Percentiles rank a stretch among this genome's conserved stretches.
phyloP scores from a whole-genome alignment of 1,139 yeast species.

The Citeromyces hawaiiensis region DNA sequence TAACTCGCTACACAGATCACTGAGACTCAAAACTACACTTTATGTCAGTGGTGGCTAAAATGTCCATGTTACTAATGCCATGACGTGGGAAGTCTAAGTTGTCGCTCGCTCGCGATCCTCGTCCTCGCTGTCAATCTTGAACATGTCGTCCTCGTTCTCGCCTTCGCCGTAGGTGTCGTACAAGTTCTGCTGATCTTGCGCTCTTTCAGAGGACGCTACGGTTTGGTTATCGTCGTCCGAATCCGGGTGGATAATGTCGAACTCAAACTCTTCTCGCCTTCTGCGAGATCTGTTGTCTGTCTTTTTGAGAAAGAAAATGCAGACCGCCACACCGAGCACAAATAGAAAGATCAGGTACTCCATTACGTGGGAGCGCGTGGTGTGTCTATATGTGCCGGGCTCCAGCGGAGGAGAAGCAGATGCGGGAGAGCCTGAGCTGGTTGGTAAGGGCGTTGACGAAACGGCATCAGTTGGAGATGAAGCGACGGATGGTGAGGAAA shows the following conservation, averaged over 20 bases:
- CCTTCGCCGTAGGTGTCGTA: neutral
- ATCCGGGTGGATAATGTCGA: slow-evolving; percentile 64
- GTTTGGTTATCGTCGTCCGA: slow-evolving; percentile 24
- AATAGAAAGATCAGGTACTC: slow-evolving; percentile 49
- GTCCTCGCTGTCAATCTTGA: neutral
- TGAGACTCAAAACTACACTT: no score
- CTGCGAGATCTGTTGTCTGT: slow-evolving; percentile 22
- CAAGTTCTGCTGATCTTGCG: neutral
- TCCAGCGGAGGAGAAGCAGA: slow-evolving; percentile 10
- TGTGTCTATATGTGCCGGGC: slow-evolving; percentile 20
- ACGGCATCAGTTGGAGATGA: slow-evolving; percentile 2
- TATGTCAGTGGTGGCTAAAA: no score
- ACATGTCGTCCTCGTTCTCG: neutral
- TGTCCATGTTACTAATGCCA: no score
- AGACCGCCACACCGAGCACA: slow-evolving; percentile 41
- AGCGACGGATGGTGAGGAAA: neutral
- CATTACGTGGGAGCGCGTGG: slow-evolving; percentile 27
- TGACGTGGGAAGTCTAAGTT: no score
- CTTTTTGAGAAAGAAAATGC: slow-evolving; percentile 31
- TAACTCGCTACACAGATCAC: no score
- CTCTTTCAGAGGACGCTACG: neutral
- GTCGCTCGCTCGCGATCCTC: neutral
- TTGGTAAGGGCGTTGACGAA: no score
- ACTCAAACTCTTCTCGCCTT: slow-evolving; percentile 57
- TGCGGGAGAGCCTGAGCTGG: no score